Evolutionary conservation across 257 asterid species (phyloP).

Genomic region (Capsicum rhomboideum): DNA sequence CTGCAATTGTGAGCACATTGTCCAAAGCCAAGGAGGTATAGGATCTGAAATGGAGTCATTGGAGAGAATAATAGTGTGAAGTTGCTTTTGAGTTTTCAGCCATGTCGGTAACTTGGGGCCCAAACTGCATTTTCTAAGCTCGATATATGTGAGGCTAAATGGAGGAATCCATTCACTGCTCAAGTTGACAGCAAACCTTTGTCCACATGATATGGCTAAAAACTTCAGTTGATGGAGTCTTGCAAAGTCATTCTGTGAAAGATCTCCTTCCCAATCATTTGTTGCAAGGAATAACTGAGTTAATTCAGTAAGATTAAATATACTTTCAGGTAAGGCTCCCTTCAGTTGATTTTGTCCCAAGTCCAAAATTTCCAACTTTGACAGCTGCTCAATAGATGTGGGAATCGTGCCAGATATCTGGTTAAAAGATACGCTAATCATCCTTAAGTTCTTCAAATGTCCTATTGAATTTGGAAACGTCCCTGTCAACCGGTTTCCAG

Average conservation of each 20-base stretch:
- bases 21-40: constrained; percentile 25
- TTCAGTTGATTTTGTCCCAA: background rate
- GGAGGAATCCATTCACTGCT: constrained; percentile 18
- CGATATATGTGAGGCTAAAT: constrained; percentile 12
- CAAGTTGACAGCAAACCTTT: constrained; percentile 6
- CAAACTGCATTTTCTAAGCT: constrained; percentile 7
- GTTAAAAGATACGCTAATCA: background rate
- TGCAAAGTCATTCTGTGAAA: constrained; percentile 11
- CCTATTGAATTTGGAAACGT: constrained; percentile 2
- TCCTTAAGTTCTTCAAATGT: background rate
- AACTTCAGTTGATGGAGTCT: constrained; percentile 11
- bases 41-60: constrained; percentile 6
- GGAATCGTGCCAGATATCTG: constrained; percentile 5
- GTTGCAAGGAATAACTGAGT: background rate
- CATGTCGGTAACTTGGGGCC: constrained; percentile 18
- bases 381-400: background rate
- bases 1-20: background rate
- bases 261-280: constrained; percentile 6
- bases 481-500: background rate
- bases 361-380: background rate
- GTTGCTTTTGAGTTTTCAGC: constrained; percentile 15
- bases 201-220: constrained; percentile 10
- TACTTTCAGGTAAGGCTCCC: constrained; percentile 2
- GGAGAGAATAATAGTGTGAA: background rate
- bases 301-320: background rate